Evolutionary conservation across 345 rosid genomes (phyloP).

Genomic region (Sisymbrium irio): DNA sequence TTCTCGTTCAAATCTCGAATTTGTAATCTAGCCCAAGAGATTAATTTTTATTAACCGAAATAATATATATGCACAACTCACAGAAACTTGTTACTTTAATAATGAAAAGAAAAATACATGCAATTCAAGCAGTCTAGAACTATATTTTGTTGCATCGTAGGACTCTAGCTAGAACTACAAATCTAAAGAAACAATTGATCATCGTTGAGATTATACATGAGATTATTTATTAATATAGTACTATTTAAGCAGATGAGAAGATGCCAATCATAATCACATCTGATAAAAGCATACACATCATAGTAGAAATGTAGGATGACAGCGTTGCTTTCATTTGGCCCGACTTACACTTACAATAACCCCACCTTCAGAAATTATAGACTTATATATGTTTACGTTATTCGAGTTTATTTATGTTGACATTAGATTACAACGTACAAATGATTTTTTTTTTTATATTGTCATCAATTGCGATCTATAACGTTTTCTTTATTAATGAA

Average conservation of each 20-base stretch:
- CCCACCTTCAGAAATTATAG: background rate
- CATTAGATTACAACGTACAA: background rate
- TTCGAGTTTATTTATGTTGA: background rate
- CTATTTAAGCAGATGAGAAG: background rate
- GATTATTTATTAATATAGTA: background rate
- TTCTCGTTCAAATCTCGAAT: background rate
- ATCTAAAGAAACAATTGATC: background rate
- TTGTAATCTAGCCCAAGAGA: background rate
- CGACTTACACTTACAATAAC: constrained; percentile 10
- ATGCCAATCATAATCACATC: constrained; percentile 8
- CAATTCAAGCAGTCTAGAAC: background rate
- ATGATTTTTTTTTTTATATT: background rate
- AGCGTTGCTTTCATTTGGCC: constrained; percentile 2
- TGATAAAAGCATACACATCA: constrained; percentile 14
- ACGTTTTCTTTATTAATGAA: no score
- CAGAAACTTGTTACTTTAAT: background rate
- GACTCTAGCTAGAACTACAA: no score
- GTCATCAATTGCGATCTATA: background rate
- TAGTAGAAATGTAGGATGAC: constrained; percentile 11
- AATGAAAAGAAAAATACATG: background rate
- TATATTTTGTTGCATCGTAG: background rate
- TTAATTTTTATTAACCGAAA: background rate
- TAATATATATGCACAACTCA: background rate
- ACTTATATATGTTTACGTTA: background rate
- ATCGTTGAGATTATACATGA: background rate